These are phyloP conservation scores for Cyanidium caldarium DNA, from an alignment of 23 red algal genomes.

Conservation along the genomic window DNA sequence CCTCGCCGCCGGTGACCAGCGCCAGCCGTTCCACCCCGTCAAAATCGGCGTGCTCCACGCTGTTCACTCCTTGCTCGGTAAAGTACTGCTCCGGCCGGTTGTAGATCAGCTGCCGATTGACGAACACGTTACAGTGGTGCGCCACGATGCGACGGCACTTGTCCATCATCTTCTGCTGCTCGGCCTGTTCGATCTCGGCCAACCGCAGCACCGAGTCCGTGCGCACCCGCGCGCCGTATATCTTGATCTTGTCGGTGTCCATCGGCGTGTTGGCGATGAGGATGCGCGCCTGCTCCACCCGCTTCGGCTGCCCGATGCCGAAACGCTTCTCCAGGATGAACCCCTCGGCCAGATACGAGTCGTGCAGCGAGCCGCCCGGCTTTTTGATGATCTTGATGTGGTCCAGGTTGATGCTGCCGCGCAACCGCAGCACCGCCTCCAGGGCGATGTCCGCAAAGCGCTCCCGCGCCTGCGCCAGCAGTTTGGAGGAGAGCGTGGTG, in stretches of 20 bases:
- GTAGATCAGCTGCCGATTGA: constrained; percentile 98
- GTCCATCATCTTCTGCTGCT: constrained; percentile 84
- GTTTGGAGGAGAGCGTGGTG: constrained; percentile 80
- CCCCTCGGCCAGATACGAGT: constrained; percentile 87
- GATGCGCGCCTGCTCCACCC: constrained; percentile 88
- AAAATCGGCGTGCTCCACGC: constrained; percentile 98
- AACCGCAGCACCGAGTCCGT: constrained; percentile 68
- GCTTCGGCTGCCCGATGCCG: constrained; percentile 80
- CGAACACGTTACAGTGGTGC: constrained; percentile 82
- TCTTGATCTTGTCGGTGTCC: constrained; percentile 99
- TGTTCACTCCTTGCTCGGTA: constrained; percentile 69
- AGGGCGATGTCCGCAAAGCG: constrained; percentile 85
- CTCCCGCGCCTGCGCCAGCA: constrained; percentile 68
- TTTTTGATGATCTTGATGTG: constrained; percentile 99
- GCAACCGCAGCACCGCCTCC: constrained; percentile 80
- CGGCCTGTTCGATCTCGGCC: constrained; percentile 93
- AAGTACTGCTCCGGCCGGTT: constrained; percentile 97
- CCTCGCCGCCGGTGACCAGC: constrained; percentile 75
- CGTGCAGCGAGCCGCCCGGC: constrained; percentile 55
- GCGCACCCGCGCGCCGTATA: constrained; percentile 88
- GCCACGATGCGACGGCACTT: constrained; percentile 78
- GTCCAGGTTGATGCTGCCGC: constrained; percentile 84
- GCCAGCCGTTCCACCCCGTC: constrained; percentile 91
- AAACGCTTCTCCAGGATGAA: constrained; percentile 98
- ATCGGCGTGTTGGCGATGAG: constrained; percentile 93